These are phyloP conservation scores for Chlamydomonas incerta DNA, from an alignment of 139 green algal species.

Conservation along the genomic window DNA sequence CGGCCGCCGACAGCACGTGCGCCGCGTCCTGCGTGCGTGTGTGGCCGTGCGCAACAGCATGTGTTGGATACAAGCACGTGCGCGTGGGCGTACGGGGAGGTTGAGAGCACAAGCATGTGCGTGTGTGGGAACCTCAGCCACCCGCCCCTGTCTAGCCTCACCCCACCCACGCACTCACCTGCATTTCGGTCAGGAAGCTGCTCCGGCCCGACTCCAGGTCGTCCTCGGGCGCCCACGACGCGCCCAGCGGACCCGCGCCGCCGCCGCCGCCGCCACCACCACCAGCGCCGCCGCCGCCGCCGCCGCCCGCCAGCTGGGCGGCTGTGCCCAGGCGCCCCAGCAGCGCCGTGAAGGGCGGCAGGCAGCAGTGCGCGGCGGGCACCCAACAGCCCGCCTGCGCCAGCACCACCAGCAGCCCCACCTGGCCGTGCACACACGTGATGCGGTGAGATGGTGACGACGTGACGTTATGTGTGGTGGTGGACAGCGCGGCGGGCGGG, in stretches of 20 bases:
- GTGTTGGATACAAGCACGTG: too few species aligned
- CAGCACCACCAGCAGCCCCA: constrained; percentile 81
- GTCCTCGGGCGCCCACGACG: constrained; percentile 55
- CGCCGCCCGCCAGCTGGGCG: neutral
- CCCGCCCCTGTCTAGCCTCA: neutral
- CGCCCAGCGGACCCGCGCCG: neutral
- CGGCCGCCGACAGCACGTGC: constrained; percentile 67
- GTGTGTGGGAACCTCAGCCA: too few species aligned
- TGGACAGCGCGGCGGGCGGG: too few species aligned
- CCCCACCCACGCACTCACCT: constrained; percentile 49
- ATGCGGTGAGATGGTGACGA: neutral
- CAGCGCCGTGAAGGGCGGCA: constrained; percentile 69
- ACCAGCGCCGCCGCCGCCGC: neutral
- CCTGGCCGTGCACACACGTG: too few species aligned
- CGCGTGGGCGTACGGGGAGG: too few species aligned
- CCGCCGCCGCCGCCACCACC: constrained; percentile 44
- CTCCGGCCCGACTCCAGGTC: constrained; percentile 82
- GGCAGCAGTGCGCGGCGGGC: constrained; percentile 62
- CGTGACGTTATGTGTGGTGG: too few species aligned
- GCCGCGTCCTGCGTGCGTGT: constrained; percentile 55
- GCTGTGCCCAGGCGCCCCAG: constrained; percentile 43
- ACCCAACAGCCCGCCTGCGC: constrained; percentile 85
- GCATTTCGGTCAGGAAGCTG: constrained; percentile 88
- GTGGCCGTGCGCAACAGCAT: too few species aligned
- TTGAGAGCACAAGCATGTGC: too few species aligned